Evolutionary conservation across 768 basidiomycete genomes (phyloP), one percentile per base, ranked within the genome.

Genomic region (Psilocybe cyanescens): DNA sequence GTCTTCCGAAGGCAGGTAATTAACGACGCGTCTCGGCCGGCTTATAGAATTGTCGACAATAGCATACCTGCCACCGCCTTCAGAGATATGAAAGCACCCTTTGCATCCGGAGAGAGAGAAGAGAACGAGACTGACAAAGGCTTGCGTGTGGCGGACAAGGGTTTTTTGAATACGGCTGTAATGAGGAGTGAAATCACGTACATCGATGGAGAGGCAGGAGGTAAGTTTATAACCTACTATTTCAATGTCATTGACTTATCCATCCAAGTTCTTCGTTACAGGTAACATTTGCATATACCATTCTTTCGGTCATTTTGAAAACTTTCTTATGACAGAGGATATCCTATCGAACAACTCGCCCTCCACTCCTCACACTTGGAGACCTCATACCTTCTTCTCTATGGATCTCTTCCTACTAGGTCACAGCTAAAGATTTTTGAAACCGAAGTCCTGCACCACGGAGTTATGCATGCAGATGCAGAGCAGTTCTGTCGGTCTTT

Each of bases 301-400:
- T 46, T 16, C 17, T 30, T 16, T 49, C 16, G 41, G 14, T n/a
- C n/a, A 8, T 35, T 24, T 35, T 39, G 28, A 51, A 7, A 58
- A n/a, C 29, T 33, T 9, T 28, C 4, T 28, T 55, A 41, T 29
- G 28, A 2, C 66, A 91, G 94, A 76, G 95, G 95, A 19, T 95
- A 95, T 71, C 94, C 95, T 14, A 96, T 97, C 65, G 95, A 97
- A 70, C 91, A 95, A 69, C 87, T 97, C 33, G 94, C 94, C 0
- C 78, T 86, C 30, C 83, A 87, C 58, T 94, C 91, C 0, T 86
- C 83, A 1, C 94, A 94, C 76, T 83, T 95, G 49, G 94, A 97
- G 73, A 83, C 84, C 76, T 86, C 92, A 6, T 95, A 96, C 73
- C 86, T 97, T 24, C 86, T 97, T 70, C 88, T 97, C 37, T 97